Evolutionary conservation across 176 grass and related monocot genomes (phyloP).

Genomic region (Coix lacrymajobi): DNA sequence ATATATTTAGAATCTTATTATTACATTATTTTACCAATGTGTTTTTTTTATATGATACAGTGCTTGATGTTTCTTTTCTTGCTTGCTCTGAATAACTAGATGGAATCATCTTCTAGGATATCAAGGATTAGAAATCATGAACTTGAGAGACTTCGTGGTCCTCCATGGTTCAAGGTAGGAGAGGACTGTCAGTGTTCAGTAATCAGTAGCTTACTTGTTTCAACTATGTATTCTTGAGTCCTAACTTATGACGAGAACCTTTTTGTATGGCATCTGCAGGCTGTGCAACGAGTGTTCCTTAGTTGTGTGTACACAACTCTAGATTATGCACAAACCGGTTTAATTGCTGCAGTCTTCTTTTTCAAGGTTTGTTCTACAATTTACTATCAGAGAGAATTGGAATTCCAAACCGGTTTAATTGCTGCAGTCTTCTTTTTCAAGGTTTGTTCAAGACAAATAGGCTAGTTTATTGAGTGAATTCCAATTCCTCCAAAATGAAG

Average conservation of each 20-base stretch:
- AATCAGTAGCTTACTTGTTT: slow-evolving; percentile 18
- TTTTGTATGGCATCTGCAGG: slow-evolving; percentile 45
- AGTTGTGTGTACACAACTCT: slow-evolving; percentile 73
- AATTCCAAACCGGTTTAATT: too few species aligned
- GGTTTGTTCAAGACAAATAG: too few species aligned
- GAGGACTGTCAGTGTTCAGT: slow-evolving; percentile 7
- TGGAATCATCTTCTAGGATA: slow-evolving; percentile 96
- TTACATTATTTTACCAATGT: neutral
- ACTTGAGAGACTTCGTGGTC: slow-evolving; percentile 75
- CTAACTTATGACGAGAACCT: neutral
- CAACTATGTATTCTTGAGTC: neutral
- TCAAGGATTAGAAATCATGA: slow-evolving; percentile 96
- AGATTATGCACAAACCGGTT: slow-evolving; percentile 96
- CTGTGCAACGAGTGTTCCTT: slow-evolving; percentile 72
- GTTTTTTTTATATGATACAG: neutral
- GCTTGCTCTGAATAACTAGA: slow-evolving; percentile 51
- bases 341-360: slow-evolving; percentile 99
- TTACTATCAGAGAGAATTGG: neutral
- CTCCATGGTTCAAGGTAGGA: slow-evolving; percentile 86
- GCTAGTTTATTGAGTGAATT: too few species aligned
- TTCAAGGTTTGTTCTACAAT: slow-evolving; percentile 72
- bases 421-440: too few species aligned
- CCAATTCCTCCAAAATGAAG: too few species aligned
- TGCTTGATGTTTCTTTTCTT: slow-evolving; percentile 18
- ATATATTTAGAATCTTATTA: neutral